Evolutionary conservation across 768 basidiomycete species (phyloP), one percentile per base, ranked within the genome.

Genomic region (Rhodotorula diobovata): DNA sequence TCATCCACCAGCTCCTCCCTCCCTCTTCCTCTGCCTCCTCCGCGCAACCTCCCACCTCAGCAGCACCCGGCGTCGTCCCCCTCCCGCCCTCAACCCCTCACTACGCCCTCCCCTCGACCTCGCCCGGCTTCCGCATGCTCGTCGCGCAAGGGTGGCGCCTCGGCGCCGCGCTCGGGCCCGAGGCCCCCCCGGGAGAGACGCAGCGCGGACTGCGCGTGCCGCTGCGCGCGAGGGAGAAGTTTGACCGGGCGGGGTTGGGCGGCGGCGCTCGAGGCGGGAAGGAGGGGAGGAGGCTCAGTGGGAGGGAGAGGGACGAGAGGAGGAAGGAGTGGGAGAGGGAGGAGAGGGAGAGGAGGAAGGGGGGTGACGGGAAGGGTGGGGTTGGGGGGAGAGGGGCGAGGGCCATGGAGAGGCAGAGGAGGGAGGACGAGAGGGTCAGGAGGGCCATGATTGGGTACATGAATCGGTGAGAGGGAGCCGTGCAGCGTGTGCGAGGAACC

Each of bases 391-490:
- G n/a, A 21, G 63, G 63, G 4, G 34, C 37, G 50, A 11, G 63
- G 23, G 68, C 57, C 53, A 61, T 64, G 63, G 61, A 51, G 34
- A 15, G 30, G 30, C 21, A 10, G 23, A 23, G 16, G 25, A 46
- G 61, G 68, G 41, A 51, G 37, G 68, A 65, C 45, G 63, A 48
- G 51, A 41, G 34, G 51, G 51, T 46, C 59, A 51, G 68, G 81
- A 93, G 92, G 10, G 90, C 90, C 59, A 91, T 85, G 72, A 90
- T 81, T 25, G 88, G 88, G 78, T 90, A 93, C 54, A 92, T 70
- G 58, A 70, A 70, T 32, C 63, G 63, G 9, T 60, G 23, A 30
- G 5, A 6, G 0, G 12, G 15, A 4, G 46, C 1, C 3, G 32
- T 25, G 23, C 32, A 35, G 45, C 32, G 30, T 25, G 39, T 28